phyloP scores from a whole-genome alignment of 345 rosid genomes.

The Eucalyptus regnans region DNA sequence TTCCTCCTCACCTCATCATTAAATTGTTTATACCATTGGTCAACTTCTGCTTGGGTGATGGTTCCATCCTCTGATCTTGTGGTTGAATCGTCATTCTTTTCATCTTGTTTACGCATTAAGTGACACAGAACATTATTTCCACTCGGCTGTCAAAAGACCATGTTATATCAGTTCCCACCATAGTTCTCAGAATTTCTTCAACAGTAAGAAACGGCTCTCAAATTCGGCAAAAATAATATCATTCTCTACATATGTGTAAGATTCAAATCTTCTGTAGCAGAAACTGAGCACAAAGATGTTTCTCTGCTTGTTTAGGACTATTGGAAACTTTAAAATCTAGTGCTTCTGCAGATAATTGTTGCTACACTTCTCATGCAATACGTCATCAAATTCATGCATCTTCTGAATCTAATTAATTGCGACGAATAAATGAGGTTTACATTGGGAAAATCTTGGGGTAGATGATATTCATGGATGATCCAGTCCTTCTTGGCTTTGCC shows the following conservation, averaged over 20 bases:
- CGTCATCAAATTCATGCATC: background rate
- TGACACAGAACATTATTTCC: background rate
- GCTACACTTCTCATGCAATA: too few relatives aligned
- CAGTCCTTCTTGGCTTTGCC: background rate
- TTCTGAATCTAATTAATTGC: background rate
- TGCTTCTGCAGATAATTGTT: too few relatives aligned
- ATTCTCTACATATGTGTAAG: too few relatives aligned
- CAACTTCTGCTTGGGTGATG: too few relatives aligned
- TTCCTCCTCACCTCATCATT: too few relatives aligned
- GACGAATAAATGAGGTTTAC: background rate
- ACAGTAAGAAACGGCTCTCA: background rate
- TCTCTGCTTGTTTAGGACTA: background rate
- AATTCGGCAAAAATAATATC: background rate
- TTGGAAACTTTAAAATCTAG: too few relatives aligned
- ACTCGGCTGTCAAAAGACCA: background rate
- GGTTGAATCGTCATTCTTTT: background rate
- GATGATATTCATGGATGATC: background rate
- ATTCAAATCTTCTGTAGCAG: too few relatives aligned
- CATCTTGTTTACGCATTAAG: background rate
- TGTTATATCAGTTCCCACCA: background rate
- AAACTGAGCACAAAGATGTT: too few relatives aligned
- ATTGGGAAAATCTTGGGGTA: background rate
- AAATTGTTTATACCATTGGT: too few relatives aligned
- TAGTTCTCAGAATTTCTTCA: background rate
- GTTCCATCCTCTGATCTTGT: too few relatives aligned